Conservation (phyloP, 352 stramenopile genomes). For the Halophytophthora batemanensis region DNA sequence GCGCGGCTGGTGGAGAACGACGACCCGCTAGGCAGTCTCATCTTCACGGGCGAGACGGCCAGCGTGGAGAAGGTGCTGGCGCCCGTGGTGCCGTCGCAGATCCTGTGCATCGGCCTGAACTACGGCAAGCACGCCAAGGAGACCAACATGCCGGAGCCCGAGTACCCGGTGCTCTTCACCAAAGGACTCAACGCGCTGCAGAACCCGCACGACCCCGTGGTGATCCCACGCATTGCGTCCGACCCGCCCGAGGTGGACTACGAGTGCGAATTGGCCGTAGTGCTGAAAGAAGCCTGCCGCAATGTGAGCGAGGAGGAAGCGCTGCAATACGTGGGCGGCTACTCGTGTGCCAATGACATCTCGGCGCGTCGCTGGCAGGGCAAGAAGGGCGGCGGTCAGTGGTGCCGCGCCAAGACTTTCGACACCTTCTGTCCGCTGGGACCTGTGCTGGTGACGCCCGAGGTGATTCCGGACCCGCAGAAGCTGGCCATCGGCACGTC, state of each 20-base stretch:
- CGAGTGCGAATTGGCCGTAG: conserved; percentile 88
- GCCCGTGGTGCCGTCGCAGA: conserved; percentile 77
- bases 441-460: conserved; percentile 75
- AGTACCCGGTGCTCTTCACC: conserved; percentile 84
- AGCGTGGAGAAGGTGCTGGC: conserved; percentile 71
- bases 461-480: conserved; percentile 76
- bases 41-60: conserved; percentile 62
- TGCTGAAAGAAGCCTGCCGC: conserved; percentile 80
- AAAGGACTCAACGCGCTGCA: conserved; percentile 84
- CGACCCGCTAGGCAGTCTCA: conserved; percentile 56
- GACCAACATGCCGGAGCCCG: conserved; percentile 82
- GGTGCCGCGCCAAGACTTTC: conserved; percentile 87
- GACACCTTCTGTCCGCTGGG: conserved; percentile 91
- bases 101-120: conserved; percentile 88
- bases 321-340: conserved; percentile 84
- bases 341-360: conserved; percentile 88
- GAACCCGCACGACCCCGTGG: conserved; percentile 68
- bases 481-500: conserved; percentile 71
- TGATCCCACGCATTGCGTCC: conserved; percentile 73
- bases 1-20: conserved; percentile 62
- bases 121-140: conserved; percentile 88
- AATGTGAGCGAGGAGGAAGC: conserved; percentile 83
- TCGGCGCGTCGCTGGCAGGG: conserved; percentile 88
- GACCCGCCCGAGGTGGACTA: conserved; percentile 84
- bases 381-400: conserved; percentile 84